phyloP scores from a whole-genome alignment of 1,284 basidiomycete species.

The Irpex rosettiformis region DNA sequence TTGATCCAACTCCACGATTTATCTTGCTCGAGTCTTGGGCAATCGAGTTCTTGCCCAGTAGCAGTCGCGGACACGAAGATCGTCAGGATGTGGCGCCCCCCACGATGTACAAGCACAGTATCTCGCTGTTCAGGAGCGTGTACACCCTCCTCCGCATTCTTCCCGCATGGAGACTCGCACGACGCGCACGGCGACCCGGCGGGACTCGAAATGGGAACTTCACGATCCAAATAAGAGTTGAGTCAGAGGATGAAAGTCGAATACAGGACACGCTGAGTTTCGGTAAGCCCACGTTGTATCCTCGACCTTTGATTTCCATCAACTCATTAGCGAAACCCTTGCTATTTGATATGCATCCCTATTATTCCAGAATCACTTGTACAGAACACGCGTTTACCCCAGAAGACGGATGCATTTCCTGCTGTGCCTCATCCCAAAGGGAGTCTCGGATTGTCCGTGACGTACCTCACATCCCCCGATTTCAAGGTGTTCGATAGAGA shows the following conservation, averaged over 20 bases:
- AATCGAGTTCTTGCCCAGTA: constrained; percentile 40
- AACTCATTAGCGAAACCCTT: not conserved
- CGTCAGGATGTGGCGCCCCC: constrained; percentile 58
- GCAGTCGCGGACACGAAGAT: constrained; percentile 25
- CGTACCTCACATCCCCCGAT: constrained; percentile 61
- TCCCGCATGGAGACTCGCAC: constrained; percentile 69
- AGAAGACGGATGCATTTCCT: constrained; percentile 54
- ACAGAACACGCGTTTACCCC: constrained; percentile 41
- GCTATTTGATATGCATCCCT: constrained; percentile 7
- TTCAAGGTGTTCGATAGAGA: constrained; percentile 75
- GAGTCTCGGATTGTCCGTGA: constrained; percentile 53
- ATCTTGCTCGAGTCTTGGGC: constrained; percentile 76
- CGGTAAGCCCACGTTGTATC: constrained; percentile 28
- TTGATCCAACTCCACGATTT: constrained; percentile 62
- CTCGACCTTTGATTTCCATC: constrained; percentile 15
- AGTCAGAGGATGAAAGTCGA: constrained; percentile 25
- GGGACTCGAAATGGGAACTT: constrained; percentile 44
- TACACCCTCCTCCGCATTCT: constrained; percentile 68
- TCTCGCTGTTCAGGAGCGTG: constrained; percentile 72
- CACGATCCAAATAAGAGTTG: constrained; percentile 51
- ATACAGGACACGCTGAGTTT: constrained; percentile 33
- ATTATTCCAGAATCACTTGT: constrained; percentile 35
- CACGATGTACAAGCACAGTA: constrained; percentile 79
- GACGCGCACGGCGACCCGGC: constrained; percentile 46
- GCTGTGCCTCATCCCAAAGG: constrained; percentile 67